phyloP scores from a whole-genome alignment of 441 rosid species.

The Adansonia grandidieri region DNA sequence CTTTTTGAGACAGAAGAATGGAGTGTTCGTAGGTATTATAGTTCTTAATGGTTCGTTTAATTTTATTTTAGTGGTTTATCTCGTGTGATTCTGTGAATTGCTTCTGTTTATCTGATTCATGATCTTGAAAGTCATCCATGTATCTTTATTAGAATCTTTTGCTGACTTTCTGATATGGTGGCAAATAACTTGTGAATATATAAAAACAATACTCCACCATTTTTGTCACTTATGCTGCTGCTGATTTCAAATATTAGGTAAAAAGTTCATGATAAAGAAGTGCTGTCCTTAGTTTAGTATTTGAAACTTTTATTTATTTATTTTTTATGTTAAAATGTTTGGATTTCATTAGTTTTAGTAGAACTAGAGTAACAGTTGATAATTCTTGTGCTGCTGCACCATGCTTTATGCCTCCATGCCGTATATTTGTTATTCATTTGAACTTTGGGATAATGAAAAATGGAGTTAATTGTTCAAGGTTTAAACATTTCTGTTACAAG shows the following conservation, averaged over 20 bases:
- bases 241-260: not conserved
- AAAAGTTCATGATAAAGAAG: not conserved
- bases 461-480: not conserved
- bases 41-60: slow-evolving; percentile 8
- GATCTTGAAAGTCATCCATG: not conserved
- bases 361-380: not conserved
- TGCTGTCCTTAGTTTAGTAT: not conserved
- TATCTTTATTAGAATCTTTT: not conserved
- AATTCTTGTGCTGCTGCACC: not conserved
- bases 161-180: not conserved
- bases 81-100: not conserved
- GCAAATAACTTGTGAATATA: slow-evolving; percentile 4
- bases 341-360: not conserved
- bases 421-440: slow-evolving; percentile 5
- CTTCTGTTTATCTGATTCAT: slow-evolving; percentile 16
- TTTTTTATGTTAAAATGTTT: not conserved
- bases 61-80: slow-evolving; percentile 5
- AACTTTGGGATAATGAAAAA: not conserved
- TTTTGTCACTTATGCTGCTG: not conserved
- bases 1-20: slow-evolving; percentile 54
- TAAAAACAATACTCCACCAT: not conserved
- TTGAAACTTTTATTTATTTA: not conserved
- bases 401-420: slow-evolving; percentile 3
- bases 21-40: slow-evolving; percentile 44
- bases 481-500: slow-evolving; percentile 11